Conservation (phyloP, 495 filamentous ascomycete genomes). For the Tuber indicum region DNA sequence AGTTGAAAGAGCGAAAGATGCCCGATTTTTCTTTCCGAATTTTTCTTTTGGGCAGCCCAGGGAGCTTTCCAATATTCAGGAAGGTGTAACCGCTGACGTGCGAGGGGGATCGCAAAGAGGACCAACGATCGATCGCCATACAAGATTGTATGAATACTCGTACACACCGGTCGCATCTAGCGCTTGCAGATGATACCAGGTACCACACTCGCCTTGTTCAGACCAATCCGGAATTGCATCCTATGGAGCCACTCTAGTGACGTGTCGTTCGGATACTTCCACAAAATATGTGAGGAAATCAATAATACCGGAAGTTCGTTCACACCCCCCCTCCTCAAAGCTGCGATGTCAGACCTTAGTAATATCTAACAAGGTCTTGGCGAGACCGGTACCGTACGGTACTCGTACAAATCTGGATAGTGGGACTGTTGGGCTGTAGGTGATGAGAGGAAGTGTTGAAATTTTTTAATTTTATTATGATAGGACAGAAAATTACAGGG, state of each 20-base stretch:
- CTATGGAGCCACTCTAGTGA: conserved; percentile 22
- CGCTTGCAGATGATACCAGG: background rate
- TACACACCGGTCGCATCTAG: background rate
- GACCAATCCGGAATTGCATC: conserved; percentile 23
- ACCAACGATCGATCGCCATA: conserved; percentile 4
- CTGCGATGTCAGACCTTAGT: too few relatives aligned
- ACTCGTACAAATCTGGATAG: too few relatives aligned
- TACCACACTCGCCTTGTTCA: conserved; percentile 14
- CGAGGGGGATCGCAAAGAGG: background rate
- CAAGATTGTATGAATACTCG: background rate
- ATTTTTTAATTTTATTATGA: too few relatives aligned
- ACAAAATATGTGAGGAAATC: too few relatives aligned
- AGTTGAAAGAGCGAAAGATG: background rate
- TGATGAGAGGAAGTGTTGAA: too few relatives aligned
- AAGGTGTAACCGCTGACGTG: background rate
- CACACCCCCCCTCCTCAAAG: too few relatives aligned
- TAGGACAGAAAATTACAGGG: too few relatives aligned
- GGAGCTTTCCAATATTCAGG: background rate
- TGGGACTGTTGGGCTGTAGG: too few relatives aligned
- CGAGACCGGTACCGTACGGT: too few relatives aligned
- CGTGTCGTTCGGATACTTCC: conserved; percentile 22
- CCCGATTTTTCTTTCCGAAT: background rate
- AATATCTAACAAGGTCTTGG: too few relatives aligned
- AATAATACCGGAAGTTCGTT: too few relatives aligned
- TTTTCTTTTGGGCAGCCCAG: background rate